phyloP scores from a whole-genome alignment of 1,284 basidiomycete species.

The Cryptococcus sp. region DNA sequence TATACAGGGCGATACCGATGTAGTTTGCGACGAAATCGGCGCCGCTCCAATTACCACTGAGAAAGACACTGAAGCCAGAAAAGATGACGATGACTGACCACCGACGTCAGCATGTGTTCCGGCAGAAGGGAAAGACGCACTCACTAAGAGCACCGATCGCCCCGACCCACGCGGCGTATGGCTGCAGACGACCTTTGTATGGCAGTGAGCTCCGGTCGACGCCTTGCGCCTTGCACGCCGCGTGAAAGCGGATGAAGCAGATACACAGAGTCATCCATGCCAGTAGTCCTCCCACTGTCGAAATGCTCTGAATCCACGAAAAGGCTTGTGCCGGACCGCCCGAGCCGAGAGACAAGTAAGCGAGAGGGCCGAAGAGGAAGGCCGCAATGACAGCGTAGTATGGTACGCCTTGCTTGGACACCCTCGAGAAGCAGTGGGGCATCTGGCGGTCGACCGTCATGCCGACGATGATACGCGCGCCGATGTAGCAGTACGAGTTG shows the following conservation, averaged over 20 bases:
- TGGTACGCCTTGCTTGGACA: slow-evolving; percentile 71
- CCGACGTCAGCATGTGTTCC: not conserved
- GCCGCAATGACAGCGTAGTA: slow-evolving; percentile 67
- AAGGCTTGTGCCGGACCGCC: slow-evolving; percentile 46
- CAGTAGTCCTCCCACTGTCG: slow-evolving; percentile 10
- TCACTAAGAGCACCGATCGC: not conserved
- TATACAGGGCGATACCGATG: slow-evolving; percentile 33
- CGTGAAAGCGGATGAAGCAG: slow-evolving; percentile 7
- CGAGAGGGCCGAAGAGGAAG: slow-evolving; percentile 66
- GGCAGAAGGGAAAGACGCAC: not conserved
- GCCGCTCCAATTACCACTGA: slow-evolving; percentile 59
- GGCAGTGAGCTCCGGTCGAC: slow-evolving; percentile 24
- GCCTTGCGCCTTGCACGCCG: slow-evolving; percentile 7
- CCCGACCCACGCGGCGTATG: slow-evolving; percentile 15
- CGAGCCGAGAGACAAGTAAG: slow-evolving; percentile 60
- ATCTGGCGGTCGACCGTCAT: slow-evolving; percentile 73
- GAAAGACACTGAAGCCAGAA: slow-evolving; percentile 59
- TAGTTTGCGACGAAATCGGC: slow-evolving; percentile 48
- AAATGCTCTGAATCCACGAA: slow-evolving; percentile 7
- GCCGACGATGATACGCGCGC: slow-evolving; percentile 77
- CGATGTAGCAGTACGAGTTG: slow-evolving; percentile 78
- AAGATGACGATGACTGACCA: slow-evolving; percentile 41
- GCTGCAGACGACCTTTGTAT: slow-evolving; percentile 18
- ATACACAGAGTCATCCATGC: slow-evolving; percentile 11
- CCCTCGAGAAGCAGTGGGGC: slow-evolving; percentile 69